Conservation (phyloP, 2,329 filamentous ascomycete species). For the Emericellopsis cladophorae region DNA sequence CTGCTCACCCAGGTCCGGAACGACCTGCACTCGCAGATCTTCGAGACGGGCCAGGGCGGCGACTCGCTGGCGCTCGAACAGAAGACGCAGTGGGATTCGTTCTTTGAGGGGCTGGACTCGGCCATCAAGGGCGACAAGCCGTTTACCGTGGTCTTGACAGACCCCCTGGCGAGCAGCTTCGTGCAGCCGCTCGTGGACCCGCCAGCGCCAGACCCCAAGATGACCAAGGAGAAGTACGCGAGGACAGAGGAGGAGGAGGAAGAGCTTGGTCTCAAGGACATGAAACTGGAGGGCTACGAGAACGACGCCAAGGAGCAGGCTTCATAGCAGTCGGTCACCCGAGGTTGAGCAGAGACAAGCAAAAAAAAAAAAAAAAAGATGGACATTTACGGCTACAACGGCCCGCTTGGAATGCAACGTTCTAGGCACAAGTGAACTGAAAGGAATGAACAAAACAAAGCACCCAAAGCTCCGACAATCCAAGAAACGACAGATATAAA, state of each 20-base stretch:
- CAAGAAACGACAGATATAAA: not conserved
- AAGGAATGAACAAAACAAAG: too few relatives aligned
- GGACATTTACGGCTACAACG: too few relatives aligned
- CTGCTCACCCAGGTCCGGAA: slow-evolving; percentile 84
- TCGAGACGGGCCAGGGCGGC: slow-evolving; percentile 62
- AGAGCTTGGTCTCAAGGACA: slow-evolving; percentile 79
- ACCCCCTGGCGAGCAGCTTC: slow-evolving; percentile 86
- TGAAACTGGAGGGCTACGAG: slow-evolving; percentile 80
- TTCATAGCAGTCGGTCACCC: not conserved
- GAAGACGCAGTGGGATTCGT: slow-evolving; percentile 62
- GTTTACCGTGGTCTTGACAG: slow-evolving; percentile 74
- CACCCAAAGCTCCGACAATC: too few relatives aligned
- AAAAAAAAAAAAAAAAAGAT: not conserved
- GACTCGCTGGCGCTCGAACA: slow-evolving; percentile 62
- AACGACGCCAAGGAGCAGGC: slow-evolving; percentile 11
- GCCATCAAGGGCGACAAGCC: slow-evolving; percentile 71
- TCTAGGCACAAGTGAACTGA: too few relatives aligned
- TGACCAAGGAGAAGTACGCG: slow-evolving; percentile 71
- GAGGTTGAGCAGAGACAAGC: too few relatives aligned
- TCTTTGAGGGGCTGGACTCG: slow-evolving; percentile 64
- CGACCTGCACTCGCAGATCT: slow-evolving; percentile 80
- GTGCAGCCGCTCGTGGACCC: slow-evolving; percentile 82
- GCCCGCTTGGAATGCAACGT: too few relatives aligned
- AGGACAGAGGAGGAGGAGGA: slow-evolving; percentile 89
- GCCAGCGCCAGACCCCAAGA: slow-evolving; percentile 57